A percentile compares a stretch with the other conserved stretches of the same genome.
Conservation (phyloP, 2,329 filamentous ascomycete genomes). For the Ascochyta clinopodiicola region DNA sequence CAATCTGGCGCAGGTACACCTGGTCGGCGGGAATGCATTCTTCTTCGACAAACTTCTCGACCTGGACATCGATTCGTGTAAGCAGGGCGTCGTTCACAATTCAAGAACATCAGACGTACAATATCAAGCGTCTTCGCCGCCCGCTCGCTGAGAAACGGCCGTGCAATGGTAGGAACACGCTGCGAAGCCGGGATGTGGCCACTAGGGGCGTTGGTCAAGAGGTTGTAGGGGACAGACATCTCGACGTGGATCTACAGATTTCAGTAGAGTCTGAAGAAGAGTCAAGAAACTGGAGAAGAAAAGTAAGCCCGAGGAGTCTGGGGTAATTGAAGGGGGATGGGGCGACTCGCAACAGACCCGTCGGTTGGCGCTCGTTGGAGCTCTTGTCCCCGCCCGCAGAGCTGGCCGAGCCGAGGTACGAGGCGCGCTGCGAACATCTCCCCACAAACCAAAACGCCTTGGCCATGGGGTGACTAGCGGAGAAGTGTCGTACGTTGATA, state of each 20-base stretch:
- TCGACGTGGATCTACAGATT: conserved; percentile 1
- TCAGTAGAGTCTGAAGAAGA: neutral
- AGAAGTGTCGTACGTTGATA: conserved; percentile 12
- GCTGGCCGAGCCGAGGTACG: conserved; percentile 10
- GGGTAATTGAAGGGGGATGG: conserved; percentile 16
- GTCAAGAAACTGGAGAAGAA: conserved; percentile 1
- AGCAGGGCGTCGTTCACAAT: neutral
- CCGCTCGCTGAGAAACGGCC: conserved; percentile 76
- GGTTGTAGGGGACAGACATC: conserved; percentile 43
- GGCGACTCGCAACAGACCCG: conserved; percentile 8
- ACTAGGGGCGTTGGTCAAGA: conserved; percentile 45
- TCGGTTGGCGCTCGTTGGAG: conserved; percentile 10
- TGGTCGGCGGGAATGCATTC: conserved; percentile 81
- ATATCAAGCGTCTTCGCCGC: conserved; percentile 85
- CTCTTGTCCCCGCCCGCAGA: conserved; percentile 9
- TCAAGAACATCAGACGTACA: conserved; percentile 49
- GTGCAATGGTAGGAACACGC: conserved; percentile 64
- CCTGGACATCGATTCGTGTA: conserved; percentile 45
- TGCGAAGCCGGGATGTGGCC: conserved; percentile 57
- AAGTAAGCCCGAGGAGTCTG: conserved; percentile 10
- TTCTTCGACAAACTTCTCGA: conserved; percentile 96
- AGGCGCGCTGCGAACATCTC: neutral
- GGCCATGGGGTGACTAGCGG: conserved; percentile 10
- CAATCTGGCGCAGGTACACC: conserved; percentile 80
- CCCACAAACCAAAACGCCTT: conserved; percentile 3